Evolutionary conservation across 2,329 filamentous ascomycete genomes (phyloP).

Genomic region (Fusarium annulatum): DNA sequence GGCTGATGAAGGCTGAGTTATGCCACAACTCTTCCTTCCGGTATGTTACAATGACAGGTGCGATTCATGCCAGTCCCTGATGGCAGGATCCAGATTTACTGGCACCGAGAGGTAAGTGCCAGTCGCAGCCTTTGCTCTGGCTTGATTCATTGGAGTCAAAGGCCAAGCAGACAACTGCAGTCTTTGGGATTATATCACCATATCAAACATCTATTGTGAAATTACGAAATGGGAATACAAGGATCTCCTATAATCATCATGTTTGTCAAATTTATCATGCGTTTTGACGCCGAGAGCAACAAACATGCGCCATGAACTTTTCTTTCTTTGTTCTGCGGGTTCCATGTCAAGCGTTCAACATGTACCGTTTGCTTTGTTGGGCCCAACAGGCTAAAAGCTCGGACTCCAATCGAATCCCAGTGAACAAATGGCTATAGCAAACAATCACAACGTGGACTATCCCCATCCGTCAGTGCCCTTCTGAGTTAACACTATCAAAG

Average conservation of each 20-base stretch:
- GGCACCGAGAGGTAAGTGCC: too few species aligned
- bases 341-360: too few species aligned
- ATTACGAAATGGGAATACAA: rapidly evolving
- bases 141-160: too few species aligned
- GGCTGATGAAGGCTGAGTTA: background rate
- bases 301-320: background rate
- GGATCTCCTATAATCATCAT: background rate
- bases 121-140: background rate
- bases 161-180: background rate
- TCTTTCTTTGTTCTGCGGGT: background rate
- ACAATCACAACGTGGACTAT: rapidly evolving
- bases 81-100: background rate
- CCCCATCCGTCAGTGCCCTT: rapidly evolving
- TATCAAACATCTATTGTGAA: background rate
- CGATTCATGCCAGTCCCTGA: background rate
- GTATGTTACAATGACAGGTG: background rate
- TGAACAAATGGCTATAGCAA: too few species aligned
- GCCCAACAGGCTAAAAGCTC: rapidly evolving
- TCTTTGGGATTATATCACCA: background rate
- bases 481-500: too few species aligned
- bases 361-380: background rate
- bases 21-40: background rate
- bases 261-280: too few species aligned
- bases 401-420: rapidly evolving
- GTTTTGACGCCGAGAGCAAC: background rate